These are phyloP conservation scores for Closterium sp. DNA, from an alignment of 139 green algal species.

Conservation along the genomic window DNA sequence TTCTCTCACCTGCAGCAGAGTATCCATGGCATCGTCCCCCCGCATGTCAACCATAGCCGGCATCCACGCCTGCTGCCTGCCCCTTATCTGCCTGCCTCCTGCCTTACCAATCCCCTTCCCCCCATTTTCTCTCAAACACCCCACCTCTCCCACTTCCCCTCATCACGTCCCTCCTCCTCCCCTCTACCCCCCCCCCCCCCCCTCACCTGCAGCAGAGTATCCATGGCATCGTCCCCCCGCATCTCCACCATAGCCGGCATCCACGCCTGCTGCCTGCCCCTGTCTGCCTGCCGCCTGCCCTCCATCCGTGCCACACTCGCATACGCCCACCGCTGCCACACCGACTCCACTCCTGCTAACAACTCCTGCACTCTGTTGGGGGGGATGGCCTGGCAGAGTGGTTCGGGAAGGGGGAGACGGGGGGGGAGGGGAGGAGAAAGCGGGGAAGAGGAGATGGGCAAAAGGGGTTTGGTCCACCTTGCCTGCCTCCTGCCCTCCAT, in stretches of 20 bases:
- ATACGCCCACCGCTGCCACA: slow-evolving; percentile 8
- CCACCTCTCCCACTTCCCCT: too few relatives aligned
- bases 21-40: not conserved
- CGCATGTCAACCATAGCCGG: not conserved
- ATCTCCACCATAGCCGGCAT: not conserved
- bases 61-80: not conserved
- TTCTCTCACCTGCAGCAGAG: not conserved
- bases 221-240: not conserved
- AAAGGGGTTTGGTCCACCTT: too few relatives aligned
- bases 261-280: not conserved
- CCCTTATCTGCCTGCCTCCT: not conserved
- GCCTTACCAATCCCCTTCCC: too few relatives aligned
- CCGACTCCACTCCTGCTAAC: not conserved
- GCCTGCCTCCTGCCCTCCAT: not conserved
- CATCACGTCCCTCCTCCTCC: too few relatives aligned
- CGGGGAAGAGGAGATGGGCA: too few relatives aligned
- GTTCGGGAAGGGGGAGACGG: too few relatives aligned
- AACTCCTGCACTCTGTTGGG: not conserved
- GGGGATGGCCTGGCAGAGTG: not conserved
- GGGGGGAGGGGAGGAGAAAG: too few relatives aligned
- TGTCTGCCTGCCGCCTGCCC: not conserved
- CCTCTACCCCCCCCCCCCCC: not conserved
- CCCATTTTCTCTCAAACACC: too few relatives aligned
- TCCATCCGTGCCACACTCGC: not conserved
- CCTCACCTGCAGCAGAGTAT: not conserved